Conservation (phyloP, 2,329 filamentous ascomycete genomes). For the Beauveria varroae region DNA sequence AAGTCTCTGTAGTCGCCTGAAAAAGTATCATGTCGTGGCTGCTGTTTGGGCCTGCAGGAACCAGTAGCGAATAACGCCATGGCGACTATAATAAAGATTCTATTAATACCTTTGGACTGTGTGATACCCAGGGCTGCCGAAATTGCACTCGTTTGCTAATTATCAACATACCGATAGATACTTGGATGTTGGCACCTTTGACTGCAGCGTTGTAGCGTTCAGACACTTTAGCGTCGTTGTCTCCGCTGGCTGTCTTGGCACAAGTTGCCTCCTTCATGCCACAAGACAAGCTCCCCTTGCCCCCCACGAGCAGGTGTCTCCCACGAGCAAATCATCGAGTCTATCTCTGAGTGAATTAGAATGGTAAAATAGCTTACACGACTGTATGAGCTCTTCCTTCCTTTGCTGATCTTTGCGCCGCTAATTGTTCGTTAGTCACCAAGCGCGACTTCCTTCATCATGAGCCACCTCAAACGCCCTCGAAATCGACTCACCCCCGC, state of each 20-base stretch:
- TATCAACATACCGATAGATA: too few species aligned
- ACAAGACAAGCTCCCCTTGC: neutral
- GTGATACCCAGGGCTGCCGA: too few species aligned
- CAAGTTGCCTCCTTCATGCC: neutral
- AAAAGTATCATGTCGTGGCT: neutral
- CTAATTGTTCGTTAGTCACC: neutral
- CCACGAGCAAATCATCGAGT: neutral
- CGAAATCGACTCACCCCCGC: neutral
- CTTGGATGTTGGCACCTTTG: too few species aligned
- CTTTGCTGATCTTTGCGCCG: neutral
- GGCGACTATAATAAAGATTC: neutral
- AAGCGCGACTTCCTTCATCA: neutral
- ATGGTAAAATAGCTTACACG: too few species aligned
- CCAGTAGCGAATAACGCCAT: neutral
- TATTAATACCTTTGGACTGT: neutral
- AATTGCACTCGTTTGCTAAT: too few species aligned
- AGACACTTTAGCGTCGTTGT: neutral
- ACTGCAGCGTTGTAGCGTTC: neutral
- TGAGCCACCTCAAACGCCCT: neutral
- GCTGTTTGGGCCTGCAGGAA: slow-evolving; percentile 3
- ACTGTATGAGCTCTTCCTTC: neutral
- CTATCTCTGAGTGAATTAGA: neutral
- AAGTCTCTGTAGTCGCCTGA: too few species aligned
- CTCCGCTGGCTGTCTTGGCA: neutral
- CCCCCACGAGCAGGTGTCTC: neutral